Percentiles rank a stretch among this genome's conserved stretches.
Conservation (phyloP, 2,329 filamentous ascomycete genomes). For the Colletotrichum somersetense region DNA sequence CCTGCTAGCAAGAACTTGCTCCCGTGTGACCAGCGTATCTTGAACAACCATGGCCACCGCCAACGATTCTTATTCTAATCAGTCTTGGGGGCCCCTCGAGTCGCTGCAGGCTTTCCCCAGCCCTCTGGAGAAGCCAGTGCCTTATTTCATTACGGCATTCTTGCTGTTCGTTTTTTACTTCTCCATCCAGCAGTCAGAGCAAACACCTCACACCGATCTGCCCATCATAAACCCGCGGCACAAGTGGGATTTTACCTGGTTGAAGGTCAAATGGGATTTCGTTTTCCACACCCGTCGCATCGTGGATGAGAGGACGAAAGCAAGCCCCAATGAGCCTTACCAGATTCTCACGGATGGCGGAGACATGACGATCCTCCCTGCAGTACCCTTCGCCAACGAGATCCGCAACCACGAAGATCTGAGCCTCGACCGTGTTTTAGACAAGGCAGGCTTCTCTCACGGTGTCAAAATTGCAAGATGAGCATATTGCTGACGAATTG, state of each 20-base stretch:
- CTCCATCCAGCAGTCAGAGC: slow-evolving; percentile 30
- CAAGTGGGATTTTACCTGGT: slow-evolving; percentile 30
- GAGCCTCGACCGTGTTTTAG: slow-evolving; percentile 36
- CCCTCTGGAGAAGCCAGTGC: slow-evolving; percentile 34
- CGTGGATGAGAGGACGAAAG: slow-evolving; percentile 19
- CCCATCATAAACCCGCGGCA: slow-evolving; percentile 19
- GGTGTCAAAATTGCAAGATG: no score
- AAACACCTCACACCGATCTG: slow-evolving; percentile 15
- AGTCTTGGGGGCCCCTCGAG: slow-evolving; percentile 35
- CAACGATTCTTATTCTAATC: slow-evolving; percentile 33
- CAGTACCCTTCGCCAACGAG: slow-evolving; percentile 38
- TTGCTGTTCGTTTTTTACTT: slow-evolving; percentile 36
- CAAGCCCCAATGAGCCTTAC: slow-evolving; percentile 21
- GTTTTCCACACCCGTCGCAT: slow-evolving; percentile 9
- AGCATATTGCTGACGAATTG: background rate
- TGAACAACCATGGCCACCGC: slow-evolving; percentile 34
- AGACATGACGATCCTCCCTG: slow-evolving; percentile 33
- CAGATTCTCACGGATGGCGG: slow-evolving; percentile 31
- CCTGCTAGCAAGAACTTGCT: slow-evolving; percentile 2
- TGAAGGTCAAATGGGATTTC: slow-evolving; percentile 36
- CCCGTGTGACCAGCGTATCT: slow-evolving; percentile 7
- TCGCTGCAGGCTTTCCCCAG: slow-evolving; percentile 34
- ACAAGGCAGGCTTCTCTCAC: slow-evolving; percentile 10
- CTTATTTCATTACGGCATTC: slow-evolving; percentile 37
- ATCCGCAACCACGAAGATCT: slow-evolving; percentile 38